Percentiles rank a stretch among this genome's conserved stretches.
These are phyloP conservation scores for Pistacia atlantica DNA, from an alignment of 345 rosid species.

Conservation along the genomic window DNA sequence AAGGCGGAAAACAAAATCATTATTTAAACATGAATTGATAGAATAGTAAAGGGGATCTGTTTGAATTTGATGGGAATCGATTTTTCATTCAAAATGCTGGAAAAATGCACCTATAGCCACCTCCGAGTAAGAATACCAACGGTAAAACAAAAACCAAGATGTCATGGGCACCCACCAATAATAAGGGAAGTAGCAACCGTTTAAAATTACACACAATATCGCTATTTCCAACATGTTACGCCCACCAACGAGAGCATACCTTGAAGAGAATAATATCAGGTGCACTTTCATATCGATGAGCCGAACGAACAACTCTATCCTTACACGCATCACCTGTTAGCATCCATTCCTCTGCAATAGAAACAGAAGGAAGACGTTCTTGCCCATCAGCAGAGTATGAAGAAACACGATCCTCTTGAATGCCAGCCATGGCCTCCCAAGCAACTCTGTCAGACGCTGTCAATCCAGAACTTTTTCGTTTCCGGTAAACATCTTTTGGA, in stretches of 20 bases:
- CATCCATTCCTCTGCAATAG: slow-evolving; percentile 96
- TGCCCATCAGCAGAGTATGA: slow-evolving; percentile 72
- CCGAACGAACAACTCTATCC: slow-evolving; percentile 80
- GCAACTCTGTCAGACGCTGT: slow-evolving; percentile 81
- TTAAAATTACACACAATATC: background rate
- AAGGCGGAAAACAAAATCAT: background rate
- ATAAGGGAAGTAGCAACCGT: background rate
- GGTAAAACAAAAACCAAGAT: background rate
- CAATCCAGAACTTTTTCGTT: slow-evolving; percentile 86
- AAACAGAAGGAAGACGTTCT: slow-evolving; percentile 85
- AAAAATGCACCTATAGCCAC: background rate
- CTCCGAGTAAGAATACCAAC: background rate
- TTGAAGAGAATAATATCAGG: slow-evolving; percentile 92
- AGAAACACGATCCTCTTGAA: slow-evolving; percentile 73
- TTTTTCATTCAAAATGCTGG: background rate
- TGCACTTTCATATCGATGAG: slow-evolving; percentile 91
- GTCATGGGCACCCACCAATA: slow-evolving; percentile 7
- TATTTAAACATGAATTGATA: background rate
- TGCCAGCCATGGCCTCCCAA: slow-evolving; percentile 98
- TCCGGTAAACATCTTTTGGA: slow-evolving; percentile 79
- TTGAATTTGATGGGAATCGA: background rate
- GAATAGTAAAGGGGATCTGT: background rate
- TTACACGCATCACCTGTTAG: slow-evolving; percentile 73
- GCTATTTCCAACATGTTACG: slow-evolving; percentile 8
- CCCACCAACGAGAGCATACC: slow-evolving; percentile 44